Evolutionary conservation across 768 basidiomycete species (phyloP).

Genomic region (Chalciporus piperatus): DNA sequence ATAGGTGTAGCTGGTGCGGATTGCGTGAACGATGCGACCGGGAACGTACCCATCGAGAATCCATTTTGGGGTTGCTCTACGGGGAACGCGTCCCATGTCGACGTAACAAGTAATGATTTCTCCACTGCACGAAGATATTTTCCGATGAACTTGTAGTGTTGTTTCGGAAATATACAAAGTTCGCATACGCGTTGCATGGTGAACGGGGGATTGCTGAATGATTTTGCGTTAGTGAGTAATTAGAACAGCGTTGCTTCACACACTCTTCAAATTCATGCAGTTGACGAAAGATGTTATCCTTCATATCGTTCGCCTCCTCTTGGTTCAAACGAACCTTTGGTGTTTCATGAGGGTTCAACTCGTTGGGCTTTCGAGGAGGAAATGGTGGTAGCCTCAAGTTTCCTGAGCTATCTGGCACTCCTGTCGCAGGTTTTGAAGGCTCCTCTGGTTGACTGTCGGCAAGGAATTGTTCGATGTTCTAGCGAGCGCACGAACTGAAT

Average conservation of each 20-base stretch:
- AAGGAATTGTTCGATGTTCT: constrained; percentile 55
- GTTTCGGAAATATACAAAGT: constrained; percentile 64
- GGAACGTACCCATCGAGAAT: constrained; percentile 28
- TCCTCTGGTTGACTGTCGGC: constrained; percentile 39
- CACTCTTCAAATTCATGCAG: constrained; percentile 77
- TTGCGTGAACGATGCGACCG: constrained; percentile 45
- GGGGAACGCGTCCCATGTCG: constrained; percentile 71
- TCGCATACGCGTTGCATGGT: constrained; percentile 90
- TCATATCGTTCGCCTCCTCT: constrained; percentile 57
- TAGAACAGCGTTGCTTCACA: constrained; percentile 22
- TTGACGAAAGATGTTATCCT: constrained; percentile 55
- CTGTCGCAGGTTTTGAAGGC: constrained; percentile 39
- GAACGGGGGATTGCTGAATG: constrained; percentile 63
- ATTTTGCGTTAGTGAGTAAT: constrained; percentile 3
- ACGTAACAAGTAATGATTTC: constrained; percentile 79
- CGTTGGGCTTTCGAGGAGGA: constrained; percentile 52
- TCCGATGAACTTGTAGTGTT: constrained; percentile 73
- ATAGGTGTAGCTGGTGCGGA: constrained; percentile 74
- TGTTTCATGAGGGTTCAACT: constrained; percentile 48
- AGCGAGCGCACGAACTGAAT: constrained; percentile 1
- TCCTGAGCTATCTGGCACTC: constrained; percentile 37
- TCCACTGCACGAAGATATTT: constrained; percentile 90
- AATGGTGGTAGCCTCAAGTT: constrained; percentile 75
- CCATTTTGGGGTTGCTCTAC: constrained; percentile 35
- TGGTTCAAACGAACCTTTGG: constrained; percentile 60